phyloP scores from a whole-genome alignment of 2,329 filamentous ascomycete genomes.

The Anisogramma anomala region DNA sequence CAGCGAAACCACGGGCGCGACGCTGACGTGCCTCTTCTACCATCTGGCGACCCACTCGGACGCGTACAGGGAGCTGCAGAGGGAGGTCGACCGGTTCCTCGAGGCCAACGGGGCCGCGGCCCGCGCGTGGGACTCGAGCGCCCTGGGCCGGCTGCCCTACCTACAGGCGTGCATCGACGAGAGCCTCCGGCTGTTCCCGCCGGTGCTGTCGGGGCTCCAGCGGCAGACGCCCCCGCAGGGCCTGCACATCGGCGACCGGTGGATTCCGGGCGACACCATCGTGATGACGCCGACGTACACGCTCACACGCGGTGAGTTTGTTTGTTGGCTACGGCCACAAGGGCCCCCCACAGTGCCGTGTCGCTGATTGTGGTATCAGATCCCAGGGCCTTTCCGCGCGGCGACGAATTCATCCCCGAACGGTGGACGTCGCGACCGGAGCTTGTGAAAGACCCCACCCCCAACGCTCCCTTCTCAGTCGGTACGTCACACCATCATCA shows the following conservation, averaged over 20 bases:
- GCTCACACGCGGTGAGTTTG: conserved; percentile 14
- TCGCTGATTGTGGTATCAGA: not conserved
- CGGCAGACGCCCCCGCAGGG: conserved; percentile 22
- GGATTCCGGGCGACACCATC: conserved; percentile 17
- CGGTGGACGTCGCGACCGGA: conserved; percentile 13
- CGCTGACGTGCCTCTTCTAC: conserved; percentile 16
- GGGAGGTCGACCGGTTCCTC: conserved; percentile 11
- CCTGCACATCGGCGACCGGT: conserved; percentile 16
- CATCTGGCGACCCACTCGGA: conserved; percentile 12
- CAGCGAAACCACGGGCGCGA: conserved; percentile 17
- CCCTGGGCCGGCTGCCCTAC: conserved; percentile 10
- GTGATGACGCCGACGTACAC: conserved; percentile 17
- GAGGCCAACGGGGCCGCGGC: conserved; percentile 9
- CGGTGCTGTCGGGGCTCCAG: conserved; percentile 7
- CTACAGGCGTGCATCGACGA: conserved; percentile 11
- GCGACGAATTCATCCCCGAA: conserved; percentile 16
- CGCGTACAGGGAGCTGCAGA: conserved; percentile 13
- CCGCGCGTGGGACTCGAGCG: conserved; percentile 8
- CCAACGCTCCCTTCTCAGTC: conserved; percentile 7
- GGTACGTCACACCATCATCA: not conserved
- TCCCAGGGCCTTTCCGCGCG: conserved; percentile 10
- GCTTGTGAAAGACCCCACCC: conserved; percentile 5
- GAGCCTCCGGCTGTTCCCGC: conserved; percentile 9
- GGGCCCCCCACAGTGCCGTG: too few species aligned
- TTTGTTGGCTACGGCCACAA: too few species aligned